Evolutionary conservation across 257 asterid genomes (phyloP).

Genomic region (Thymus mandschuricus): DNA sequence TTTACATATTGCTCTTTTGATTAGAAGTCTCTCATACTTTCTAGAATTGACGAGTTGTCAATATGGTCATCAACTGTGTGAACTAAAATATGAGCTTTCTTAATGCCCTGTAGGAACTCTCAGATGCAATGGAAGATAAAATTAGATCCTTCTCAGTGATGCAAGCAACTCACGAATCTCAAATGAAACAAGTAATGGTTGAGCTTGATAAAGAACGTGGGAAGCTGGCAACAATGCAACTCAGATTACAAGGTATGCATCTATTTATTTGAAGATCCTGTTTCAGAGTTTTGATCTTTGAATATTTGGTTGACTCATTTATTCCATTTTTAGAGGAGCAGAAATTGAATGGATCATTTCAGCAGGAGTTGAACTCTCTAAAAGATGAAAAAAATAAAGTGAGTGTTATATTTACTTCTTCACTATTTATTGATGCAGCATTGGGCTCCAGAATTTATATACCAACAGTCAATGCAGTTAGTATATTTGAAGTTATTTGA

Average conservation of each 20-base stretch:
- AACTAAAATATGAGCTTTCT: conserved; percentile 47
- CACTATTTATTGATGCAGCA: conserved; percentile 21
- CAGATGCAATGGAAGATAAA: conserved; percentile 70
- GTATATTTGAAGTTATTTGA: conserved; percentile 20
- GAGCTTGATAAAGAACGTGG: conserved; percentile 77
- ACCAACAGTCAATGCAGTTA: neutral
- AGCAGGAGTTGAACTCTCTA: conserved; percentile 70
- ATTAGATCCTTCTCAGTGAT: conserved; percentile 54
- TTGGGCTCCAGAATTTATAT: conserved; percentile 20
- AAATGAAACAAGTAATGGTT: conserved; percentile 55
- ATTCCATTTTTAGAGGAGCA: conserved; percentile 72
- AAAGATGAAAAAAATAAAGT: conserved; percentile 71
- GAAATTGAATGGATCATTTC: conserved; percentile 66
- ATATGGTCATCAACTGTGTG: conserved; percentile 9
- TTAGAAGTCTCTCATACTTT: conserved; percentile 12
- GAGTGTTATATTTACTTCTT: conserved; percentile 41
- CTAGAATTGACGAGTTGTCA: neutral
- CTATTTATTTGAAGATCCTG: conserved; percentile 20
- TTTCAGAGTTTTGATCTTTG: conserved; percentile 29
- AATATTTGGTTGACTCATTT: conserved; percentile 45
- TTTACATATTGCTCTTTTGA: conserved; percentile 21
- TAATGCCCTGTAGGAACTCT: conserved; percentile 77
- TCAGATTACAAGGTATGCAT: conserved; percentile 67
- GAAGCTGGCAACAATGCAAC: conserved; percentile 53
- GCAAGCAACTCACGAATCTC: conserved; percentile 72